These are phyloP conservation scores for Vicia faba DNA, from an alignment of 306 rosid species.

Conservation along the genomic window DNA sequence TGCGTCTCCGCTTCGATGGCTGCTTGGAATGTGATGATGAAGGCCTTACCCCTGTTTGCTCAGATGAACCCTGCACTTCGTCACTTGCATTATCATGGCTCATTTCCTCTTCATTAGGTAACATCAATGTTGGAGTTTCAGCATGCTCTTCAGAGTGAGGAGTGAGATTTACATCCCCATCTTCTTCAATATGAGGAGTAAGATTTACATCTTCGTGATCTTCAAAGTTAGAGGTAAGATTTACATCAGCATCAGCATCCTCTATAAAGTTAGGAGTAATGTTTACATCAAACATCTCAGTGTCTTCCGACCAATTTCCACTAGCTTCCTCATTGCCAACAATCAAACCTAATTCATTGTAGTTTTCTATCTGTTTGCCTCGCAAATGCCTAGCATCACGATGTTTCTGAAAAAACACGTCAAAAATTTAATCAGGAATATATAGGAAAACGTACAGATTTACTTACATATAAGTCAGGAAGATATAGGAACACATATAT, in stretches of 20 bases:
- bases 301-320: constrained; percentile 46
- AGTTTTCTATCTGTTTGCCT: constrained; percentile 47
- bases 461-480: not conserved
- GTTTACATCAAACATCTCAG: constrained; percentile 41
- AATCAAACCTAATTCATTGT: constrained; percentile 46
- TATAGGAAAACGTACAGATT: not conserved
- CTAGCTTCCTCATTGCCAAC: constrained; percentile 49
- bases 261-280: constrained; percentile 36
- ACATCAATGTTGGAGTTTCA: constrained; percentile 42
- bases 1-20: constrained; percentile 46
- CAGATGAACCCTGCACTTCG: constrained; percentile 51
- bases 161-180: not conserved
- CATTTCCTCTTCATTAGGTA: constrained; percentile 38
- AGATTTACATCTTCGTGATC: constrained; percentile 32
- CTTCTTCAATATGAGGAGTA: constrained; percentile 28
- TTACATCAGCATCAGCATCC: constrained; percentile 23
- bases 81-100: constrained; percentile 46
- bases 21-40: constrained; percentile 55
- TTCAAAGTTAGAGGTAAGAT: constrained; percentile 31
- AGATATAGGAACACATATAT: too few relatives aligned
- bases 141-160: constrained; percentile 40
- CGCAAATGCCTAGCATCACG: constrained; percentile 48
- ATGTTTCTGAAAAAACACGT: constrained; percentile 46
- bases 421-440: constrained; percentile 23
- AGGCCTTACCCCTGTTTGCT: constrained; percentile 55